Percentiles rank a stretch among this genome's conserved stretches.
phyloP scores from a whole-genome alignment of 306 rosid genomes.

The Cucumis melo region DNA sequence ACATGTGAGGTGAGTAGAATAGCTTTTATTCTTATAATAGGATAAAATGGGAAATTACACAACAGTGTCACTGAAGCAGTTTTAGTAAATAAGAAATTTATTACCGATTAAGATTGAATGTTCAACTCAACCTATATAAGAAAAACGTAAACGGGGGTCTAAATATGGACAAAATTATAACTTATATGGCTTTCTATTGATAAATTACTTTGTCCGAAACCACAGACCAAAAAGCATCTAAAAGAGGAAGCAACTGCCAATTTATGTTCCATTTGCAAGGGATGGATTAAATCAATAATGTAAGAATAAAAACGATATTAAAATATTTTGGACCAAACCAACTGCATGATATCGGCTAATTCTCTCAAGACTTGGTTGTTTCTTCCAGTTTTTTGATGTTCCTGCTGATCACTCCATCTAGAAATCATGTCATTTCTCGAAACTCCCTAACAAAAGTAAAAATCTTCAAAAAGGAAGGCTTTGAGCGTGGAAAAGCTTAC shows the following conservation, averaged over 20 bases:
- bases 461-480: slow-evolving; percentile 37
- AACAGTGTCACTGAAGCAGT: neutral
- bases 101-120: neutral
- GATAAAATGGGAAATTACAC: neutral
- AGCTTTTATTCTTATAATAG: no score
- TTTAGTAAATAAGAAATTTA: neutral
- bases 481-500: slow-evolving; percentile 38
- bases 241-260: neutral
- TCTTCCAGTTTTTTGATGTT: slow-evolving; percentile 12
- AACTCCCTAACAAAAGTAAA: slow-evolving; percentile 55
- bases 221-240: neutral
- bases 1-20: no score
- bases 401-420: slow-evolving; percentile 18
- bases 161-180: neutral
- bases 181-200: neutral
- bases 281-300: slow-evolving; percentile 17
- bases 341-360: slow-evolving; percentile 5
- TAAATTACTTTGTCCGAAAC: neutral
- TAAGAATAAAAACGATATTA: slow-evolving; percentile 17
- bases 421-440: slow-evolving; percentile 20
- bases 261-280: slow-evolving; percentile 7
- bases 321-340: slow-evolving; percentile 16
- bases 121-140: neutral
- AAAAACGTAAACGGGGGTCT: neutral
- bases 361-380: slow-evolving; percentile 12